Evolutionary conservation across 257 asterid genomes (phyloP).

Genomic region (Misopates orontium): DNA sequence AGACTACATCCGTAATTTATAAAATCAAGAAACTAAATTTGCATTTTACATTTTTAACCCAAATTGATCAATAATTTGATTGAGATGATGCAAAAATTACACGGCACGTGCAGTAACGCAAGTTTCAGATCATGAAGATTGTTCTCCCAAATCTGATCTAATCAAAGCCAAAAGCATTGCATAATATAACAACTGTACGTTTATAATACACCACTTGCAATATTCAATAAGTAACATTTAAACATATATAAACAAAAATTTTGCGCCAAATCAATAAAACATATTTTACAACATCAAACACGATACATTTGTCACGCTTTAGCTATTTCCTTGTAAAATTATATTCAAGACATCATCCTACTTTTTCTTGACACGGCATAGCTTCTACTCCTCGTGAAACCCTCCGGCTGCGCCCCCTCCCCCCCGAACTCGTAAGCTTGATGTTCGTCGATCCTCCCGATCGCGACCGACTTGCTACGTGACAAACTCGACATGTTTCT

Average conservation of each 20-base stretch:
- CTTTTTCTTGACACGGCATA: conserved; percentile 19
- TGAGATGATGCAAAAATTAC: background rate
- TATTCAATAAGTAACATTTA: no score
- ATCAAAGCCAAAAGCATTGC: background rate
- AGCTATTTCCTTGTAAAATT: no score
- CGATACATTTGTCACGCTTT: no score
- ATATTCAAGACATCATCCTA: background rate
- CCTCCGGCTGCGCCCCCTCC: conserved; percentile 22
- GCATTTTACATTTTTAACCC: no score
- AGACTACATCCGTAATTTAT: no score
- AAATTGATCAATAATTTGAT: no score
- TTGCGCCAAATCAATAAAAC: background rate
- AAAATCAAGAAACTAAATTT: no score
- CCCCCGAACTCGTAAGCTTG: conserved; percentile 40
- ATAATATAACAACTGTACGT: no score
- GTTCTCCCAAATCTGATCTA: background rate
- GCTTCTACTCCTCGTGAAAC: conserved; percentile 47
- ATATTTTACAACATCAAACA: background rate
- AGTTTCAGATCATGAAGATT: background rate
- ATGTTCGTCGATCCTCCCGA: conserved; percentile 72
- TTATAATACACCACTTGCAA: no score
- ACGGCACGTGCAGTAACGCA: background rate
- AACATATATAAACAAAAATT: no score
- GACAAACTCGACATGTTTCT: conserved; percentile 27
- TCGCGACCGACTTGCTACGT: conserved; percentile 48